Conservation (phyloP, 2,329 filamentous ascomycete species). For the Scedosporium boydii region DNA sequence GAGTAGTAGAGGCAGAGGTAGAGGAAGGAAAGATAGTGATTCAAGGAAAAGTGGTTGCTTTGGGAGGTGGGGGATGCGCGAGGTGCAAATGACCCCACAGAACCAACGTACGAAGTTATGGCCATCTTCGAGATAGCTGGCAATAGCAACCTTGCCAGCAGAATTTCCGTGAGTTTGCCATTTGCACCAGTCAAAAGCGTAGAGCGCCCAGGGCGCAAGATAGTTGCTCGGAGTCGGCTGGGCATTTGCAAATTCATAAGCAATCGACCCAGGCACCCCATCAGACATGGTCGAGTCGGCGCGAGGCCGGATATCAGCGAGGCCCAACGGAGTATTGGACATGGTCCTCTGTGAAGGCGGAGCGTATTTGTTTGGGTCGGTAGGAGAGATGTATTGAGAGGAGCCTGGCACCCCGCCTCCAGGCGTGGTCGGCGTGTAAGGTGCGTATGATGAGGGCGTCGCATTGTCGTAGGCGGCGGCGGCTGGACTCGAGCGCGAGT, state of each 20-base stretch:
- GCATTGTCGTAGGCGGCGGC: constrained; percentile 38
- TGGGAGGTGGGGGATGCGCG: neutral
- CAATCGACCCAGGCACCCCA: constrained; percentile 49
- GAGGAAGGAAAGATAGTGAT: neutral
- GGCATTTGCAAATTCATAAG: constrained; percentile 57
- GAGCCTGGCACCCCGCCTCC: constrained; percentile 31
- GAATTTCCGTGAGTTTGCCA: constrained; percentile 76
- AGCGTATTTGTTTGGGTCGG: constrained; percentile 42
- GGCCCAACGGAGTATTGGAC: constrained; percentile 79
- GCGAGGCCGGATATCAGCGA: constrained; percentile 83
- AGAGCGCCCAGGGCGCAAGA: constrained; percentile 86
- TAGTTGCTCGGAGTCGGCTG: constrained; percentile 79
- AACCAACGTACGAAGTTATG: constrained; percentile 79
- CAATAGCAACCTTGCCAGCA: constrained; percentile 86
- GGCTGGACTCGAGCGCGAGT: constrained; percentile 78
- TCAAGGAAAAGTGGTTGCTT: neutral
- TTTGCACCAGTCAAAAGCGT: constrained; percentile 99
- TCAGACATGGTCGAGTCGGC: constrained; percentile 76
- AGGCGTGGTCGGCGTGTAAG: constrained; percentile 57
- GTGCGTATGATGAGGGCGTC: constrained; percentile 38
- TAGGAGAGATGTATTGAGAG: constrained; percentile 56
- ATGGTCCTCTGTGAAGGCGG: constrained; percentile 50
- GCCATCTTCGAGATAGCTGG: constrained; percentile 93
- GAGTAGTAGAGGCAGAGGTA: neutral
- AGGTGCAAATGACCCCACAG: neutral